Evolutionary conservation across 176 grass and related monocot species (phyloP).

Genomic region (Panicum miliaceum): DNA sequence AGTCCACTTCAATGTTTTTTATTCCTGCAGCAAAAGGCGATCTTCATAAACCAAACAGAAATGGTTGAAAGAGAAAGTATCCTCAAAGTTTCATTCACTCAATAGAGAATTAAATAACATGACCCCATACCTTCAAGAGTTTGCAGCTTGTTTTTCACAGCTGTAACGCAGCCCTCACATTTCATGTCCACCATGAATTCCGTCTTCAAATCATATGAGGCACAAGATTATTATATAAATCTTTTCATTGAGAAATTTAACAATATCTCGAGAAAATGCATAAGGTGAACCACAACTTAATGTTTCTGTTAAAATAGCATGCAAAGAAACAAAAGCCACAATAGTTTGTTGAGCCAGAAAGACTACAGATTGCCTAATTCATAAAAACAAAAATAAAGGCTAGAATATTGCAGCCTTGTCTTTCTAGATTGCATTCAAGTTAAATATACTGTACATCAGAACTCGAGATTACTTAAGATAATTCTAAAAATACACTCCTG

Average conservation of each 20-base stretch:
- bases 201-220: constrained; percentile 60
- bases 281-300: neutral
- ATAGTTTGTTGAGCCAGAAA: constrained; percentile 7
- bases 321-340: constrained; percentile 14
- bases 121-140: constrained; percentile 66
- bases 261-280: neutral
- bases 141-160: constrained; percentile 71
- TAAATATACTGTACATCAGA: neutral
- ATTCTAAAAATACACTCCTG: neutral
- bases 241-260: constrained; percentile 24
- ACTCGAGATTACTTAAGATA: neutral
- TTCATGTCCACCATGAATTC: constrained; percentile 99
- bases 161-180: constrained; percentile 86
- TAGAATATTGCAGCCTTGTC: neutral
- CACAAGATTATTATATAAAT: constrained; percentile 23
- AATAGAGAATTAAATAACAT: constrained; percentile 23
- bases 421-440: neutral
- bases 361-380: neutral
- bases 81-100: neutral
- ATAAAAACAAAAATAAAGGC: neutral
- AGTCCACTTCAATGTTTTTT: constrained; percentile 84
- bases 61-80: constrained; percentile 25
- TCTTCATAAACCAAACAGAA: constrained; percentile 18
- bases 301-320: constrained; percentile 8
- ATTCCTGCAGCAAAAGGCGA: constrained; percentile 59